Evolutionary conservation across 2,329 filamentous ascomycete genomes (phyloP).

Genomic region (Cucurbitaria berberidis): DNA sequence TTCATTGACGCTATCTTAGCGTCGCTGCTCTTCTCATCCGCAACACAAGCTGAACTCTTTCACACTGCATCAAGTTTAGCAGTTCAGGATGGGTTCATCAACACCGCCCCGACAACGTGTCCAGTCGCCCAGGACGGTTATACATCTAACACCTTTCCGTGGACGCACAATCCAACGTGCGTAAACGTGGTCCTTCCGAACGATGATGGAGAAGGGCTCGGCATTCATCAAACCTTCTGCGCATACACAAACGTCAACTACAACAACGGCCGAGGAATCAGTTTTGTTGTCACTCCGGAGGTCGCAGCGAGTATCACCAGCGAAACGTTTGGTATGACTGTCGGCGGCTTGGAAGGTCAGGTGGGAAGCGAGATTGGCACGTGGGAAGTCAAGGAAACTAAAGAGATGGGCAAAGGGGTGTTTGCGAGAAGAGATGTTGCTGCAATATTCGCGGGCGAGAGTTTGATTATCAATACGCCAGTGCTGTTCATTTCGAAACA

Average conservation of each 20-base stretch:
- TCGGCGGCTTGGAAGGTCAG: conserved; percentile 15
- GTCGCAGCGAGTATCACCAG: conserved; percentile 26
- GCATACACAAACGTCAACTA: conserved; percentile 35
- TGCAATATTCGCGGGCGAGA: conserved; percentile 29
- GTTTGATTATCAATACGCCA: conserved; percentile 32
- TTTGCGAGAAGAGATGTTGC: conserved; percentile 28
- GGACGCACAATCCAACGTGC: conserved; percentile 39
- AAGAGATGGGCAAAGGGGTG: conserved; percentile 33
- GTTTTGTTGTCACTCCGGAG: conserved; percentile 37
- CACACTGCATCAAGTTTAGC: conserved; percentile 23
- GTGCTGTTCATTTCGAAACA: conserved; percentile 28
- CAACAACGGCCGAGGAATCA: conserved; percentile 36
- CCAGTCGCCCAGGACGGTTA: conserved; percentile 31
- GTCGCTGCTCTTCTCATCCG: neutral
- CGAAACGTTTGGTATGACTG: conserved; percentile 20
- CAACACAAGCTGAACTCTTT: conserved; percentile 20
- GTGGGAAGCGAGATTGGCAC: conserved; percentile 22
- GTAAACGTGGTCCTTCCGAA: conserved; percentile 19
- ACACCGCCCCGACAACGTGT: conserved; percentile 21
- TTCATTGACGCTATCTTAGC: conserved; percentile 10
- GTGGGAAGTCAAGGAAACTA: conserved; percentile 29
- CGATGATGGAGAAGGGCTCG: conserved; percentile 7
- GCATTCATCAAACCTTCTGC: conserved; percentile 25
- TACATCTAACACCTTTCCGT: conserved; percentile 35
- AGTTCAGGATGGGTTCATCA: conserved; percentile 27